Base-by-base conservation (phyloP, 1,284 basidiomycete genomes). In the Rhodotorula sp. region DNA sequence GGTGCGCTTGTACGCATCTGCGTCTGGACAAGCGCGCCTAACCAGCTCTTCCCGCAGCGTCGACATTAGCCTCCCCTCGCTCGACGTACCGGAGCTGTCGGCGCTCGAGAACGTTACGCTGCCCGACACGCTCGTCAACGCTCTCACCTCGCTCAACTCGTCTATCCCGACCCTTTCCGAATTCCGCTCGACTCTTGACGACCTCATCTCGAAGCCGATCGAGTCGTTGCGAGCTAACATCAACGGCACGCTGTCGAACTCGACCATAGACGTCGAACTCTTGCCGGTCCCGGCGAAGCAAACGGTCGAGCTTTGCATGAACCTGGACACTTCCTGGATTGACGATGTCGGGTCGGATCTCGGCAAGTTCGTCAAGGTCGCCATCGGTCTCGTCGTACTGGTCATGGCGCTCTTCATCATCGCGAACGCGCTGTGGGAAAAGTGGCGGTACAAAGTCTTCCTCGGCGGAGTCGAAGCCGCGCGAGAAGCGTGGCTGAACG, bases 141-240 rank as follows among this genome's bases (percentile, higher is more conserved):
- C 87, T 0, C 83, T 98, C 55, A 83, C 85, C 24, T 84, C 85
- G 4, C 86, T 98, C 50, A 97, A 96, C 79, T 83, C 82, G 56
- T 88, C 89, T 1, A 80, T 99, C 20, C 95, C 95, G 0, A 89
- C 88, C 1, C 83, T 95, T 26, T 83, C 86, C 28, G 87, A 91
- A 28, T 81, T 98, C 48, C 89, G 90, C 80, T 80, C 88, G 62
- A 84, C 85, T 60, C 82, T 98, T 58, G 85, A 92, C 72, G 80
- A 82, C 48, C 80, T 95, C 64, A 86, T 95, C 76, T 88, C 91
- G 75, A 87, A 85, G 0, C 94, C 94, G 0, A 94, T 97, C 77
- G 89, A 94, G 76, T 82, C 86, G 4, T 81, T 96, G 61, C 94
- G 92, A 80, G 82, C 85, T 70, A 90, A 94, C 64, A 92, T 97